Conservation (phyloP, 257 asterid genomes). For the Solanum chiquidenum region DNA sequence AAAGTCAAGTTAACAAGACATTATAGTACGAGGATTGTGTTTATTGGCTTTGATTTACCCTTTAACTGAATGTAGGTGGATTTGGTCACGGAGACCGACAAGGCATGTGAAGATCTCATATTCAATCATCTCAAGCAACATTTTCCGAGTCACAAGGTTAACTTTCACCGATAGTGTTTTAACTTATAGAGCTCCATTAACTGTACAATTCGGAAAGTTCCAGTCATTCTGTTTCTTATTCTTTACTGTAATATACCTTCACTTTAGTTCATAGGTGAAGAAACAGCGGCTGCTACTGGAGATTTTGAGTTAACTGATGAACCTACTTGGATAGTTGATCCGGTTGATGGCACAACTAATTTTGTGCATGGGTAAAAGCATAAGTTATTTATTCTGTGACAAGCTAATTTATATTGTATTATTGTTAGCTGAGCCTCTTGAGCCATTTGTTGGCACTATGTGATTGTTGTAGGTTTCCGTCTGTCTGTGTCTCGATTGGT, state of each 20-base stretch:
- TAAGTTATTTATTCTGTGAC: neutral
- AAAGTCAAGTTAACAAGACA: neutral
- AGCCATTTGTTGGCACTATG: neutral
- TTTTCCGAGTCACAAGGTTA: constrained; percentile 70
- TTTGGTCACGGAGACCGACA: constrained; percentile 94
- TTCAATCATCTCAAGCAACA: constrained; percentile 52
- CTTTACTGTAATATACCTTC: neutral
- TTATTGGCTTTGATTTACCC: neutral
- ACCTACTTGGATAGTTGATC: constrained; percentile 98
- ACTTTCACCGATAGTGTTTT: neutral
- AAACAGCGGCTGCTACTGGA: constrained; percentile 82
- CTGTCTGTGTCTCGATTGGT: constrained; percentile 83
- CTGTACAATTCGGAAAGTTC: neutral
- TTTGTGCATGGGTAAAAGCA: constrained; percentile 80
- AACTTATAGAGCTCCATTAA: neutral
- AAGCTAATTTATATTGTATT: neutral
- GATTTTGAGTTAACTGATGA: constrained; percentile 64
- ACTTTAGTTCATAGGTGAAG: constrained; percentile 86
- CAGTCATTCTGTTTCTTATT: neutral
- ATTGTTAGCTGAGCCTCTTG: neutral
- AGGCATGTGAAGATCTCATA: constrained; percentile 77
- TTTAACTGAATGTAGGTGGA: constrained; percentile 53
- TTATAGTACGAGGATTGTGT: neutral
- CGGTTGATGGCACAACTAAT: constrained; percentile 92
- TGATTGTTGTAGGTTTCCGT: constrained; percentile 52